Conservation (phyloP, 306 rosid genomes). For the Astragalus glycyphyllos region DNA sequence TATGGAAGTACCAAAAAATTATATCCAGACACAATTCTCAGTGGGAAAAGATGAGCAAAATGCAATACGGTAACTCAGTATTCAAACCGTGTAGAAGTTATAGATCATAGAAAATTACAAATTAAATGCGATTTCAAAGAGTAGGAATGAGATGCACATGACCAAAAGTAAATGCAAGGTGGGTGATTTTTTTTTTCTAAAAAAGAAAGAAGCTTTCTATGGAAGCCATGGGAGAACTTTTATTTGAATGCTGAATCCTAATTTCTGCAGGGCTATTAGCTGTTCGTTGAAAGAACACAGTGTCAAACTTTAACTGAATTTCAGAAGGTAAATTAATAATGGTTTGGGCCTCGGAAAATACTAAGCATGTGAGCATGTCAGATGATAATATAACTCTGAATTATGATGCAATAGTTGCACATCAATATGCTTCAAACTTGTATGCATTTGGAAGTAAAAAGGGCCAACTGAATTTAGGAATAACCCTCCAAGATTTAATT, state of each 20-base stretch:
- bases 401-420: neutral
- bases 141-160: neutral
- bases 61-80: neutral
- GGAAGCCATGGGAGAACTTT: too few species aligned
- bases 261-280: neutral
- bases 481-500: neutral
- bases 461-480: constrained; percentile 15
- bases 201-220: too few species aligned
- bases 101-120: neutral
- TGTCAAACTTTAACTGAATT: constrained; percentile 18
- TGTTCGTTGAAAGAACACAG: neutral
- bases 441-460: constrained; percentile 13
- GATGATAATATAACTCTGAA: neutral
- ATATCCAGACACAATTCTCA: constrained; percentile 18
- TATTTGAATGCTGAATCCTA: too few species aligned
- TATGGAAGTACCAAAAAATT: constrained; percentile 16
- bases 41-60: neutral
- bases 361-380: neutral
- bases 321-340: constrained; percentile 4
- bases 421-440: neutral
- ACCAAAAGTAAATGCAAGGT: constrained; percentile 17
- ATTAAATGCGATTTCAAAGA: constrained; percentile 2
- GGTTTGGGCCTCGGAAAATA: neutral
- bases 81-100: neutral
- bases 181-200: too few species aligned